These are phyloP conservation scores for Globisporangium cylindrosporum DNA, from an alignment of 352 stramenopile species.

Conservation along the genomic window DNA sequence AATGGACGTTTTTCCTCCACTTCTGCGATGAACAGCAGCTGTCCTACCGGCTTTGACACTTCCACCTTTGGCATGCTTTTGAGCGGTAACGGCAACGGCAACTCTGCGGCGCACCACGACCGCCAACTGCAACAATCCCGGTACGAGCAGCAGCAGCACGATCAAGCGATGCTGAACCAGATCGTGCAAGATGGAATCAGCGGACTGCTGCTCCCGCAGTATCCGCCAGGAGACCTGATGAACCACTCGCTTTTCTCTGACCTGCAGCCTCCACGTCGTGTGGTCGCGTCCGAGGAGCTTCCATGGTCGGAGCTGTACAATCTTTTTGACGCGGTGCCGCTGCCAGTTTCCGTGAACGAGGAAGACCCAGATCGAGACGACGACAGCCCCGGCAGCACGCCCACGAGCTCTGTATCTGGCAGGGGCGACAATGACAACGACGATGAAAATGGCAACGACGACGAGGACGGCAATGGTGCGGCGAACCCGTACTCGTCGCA, in stretches of 20 bases:
- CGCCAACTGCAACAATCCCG: conserved; percentile 15
- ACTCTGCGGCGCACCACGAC: neutral
- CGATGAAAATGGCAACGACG: conserved; percentile 13
- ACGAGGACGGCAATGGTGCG: conserved; percentile 6
- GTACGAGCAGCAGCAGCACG: conserved; percentile 28
- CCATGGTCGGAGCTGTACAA: conserved; percentile 84
- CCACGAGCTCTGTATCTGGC: conserved; percentile 16
- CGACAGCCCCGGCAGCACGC: conserved; percentile 34
- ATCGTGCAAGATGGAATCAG: conserved; percentile 15
- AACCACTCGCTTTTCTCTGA: conserved; percentile 70
- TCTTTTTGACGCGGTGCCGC: conserved; percentile 55
- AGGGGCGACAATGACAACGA: conserved; percentile 17
- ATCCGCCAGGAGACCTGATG: conserved; percentile 43
- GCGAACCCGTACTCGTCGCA: conserved; percentile 3
- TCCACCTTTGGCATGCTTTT: conserved; percentile 36
- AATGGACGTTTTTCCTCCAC: conserved; percentile 1
- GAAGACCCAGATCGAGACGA: conserved; percentile 61
- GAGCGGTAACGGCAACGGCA: conserved; percentile 5
- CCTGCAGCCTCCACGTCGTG: conserved; percentile 42
- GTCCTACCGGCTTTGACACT: conserved; percentile 38
- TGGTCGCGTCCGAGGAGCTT: conserved; percentile 71
- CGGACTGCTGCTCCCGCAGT: conserved; percentile 20
- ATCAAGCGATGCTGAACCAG: conserved; percentile 16
- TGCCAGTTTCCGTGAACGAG: conserved; percentile 39
- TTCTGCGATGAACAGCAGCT: conserved; percentile 1